Percentiles rank a stretch among this genome's conserved stretches.
Conservation (phyloP, 2,329 filamentous ascomycete genomes). For the Alternaria conjuncta region DNA sequence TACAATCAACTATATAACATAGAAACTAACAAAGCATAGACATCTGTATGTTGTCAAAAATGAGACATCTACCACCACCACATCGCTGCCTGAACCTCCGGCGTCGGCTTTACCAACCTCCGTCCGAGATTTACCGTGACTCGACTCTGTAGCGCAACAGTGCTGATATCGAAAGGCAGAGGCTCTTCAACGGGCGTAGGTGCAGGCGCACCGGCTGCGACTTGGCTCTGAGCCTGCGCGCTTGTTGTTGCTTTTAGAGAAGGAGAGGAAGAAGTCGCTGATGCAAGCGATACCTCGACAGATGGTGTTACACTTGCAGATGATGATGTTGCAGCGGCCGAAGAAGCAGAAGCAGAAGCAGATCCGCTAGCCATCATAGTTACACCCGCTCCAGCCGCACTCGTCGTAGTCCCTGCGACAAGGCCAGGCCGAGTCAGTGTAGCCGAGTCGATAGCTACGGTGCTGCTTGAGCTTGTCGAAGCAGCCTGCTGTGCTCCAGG, state of each 20-base stretch:
- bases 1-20: conserved; percentile 8
- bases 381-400: conserved; percentile 24
- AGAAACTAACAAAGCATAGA: background rate
- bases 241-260: conserved; percentile 12
- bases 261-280: background rate
- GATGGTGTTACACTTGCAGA: background rate
- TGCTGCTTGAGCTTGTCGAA: conserved; percentile 16
- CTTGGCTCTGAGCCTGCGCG: conserved; percentile 31
- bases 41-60: background rate
- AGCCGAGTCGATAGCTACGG: conserved; percentile 27
- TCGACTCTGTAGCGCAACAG: conserved; percentile 40
- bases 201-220: conserved; percentile 18
- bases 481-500: conserved; percentile 17
- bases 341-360: conserved; percentile 3
- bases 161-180: conserved; percentile 45
- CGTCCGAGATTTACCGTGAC: conserved; percentile 45
- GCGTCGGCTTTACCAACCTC: conserved; percentile 30
- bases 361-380: conserved; percentile 24
- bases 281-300: background rate
- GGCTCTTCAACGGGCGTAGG: conserved; percentile 20
- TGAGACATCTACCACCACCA: conserved; percentile 17
- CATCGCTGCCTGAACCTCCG: conserved; percentile 5
- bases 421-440: conserved; percentile 27
- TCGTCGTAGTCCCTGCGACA: conserved; percentile 20
- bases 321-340: background rate